Conservation (phyloP, 2,329 filamentous ascomycete genomes). For the Pyrenophora teres region DNA sequence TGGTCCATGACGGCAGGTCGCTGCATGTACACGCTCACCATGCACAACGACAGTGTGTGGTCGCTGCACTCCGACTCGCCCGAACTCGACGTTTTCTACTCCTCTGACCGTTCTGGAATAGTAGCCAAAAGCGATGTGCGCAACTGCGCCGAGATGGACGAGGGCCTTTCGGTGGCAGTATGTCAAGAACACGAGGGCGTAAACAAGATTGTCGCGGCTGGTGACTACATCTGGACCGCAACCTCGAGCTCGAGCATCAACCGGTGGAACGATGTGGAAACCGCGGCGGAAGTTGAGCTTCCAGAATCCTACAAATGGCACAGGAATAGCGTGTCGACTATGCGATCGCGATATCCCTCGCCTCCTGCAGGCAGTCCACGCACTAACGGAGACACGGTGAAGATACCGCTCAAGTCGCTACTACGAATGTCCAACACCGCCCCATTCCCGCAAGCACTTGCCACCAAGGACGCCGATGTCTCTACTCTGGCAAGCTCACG, state of each 20-base stretch:
- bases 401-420: slow-evolving; percentile 77
- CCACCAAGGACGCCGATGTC: slow-evolving; percentile 60
- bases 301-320: slow-evolving; percentile 56
- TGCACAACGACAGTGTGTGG: slow-evolving; percentile 99
- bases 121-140: slow-evolving; percentile 96
- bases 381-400: slow-evolving; percentile 50
- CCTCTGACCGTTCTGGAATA: slow-evolving; percentile 85
- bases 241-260: slow-evolving; percentile 92
- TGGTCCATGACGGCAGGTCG: slow-evolving; percentile 95
- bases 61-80: slow-evolving; percentile 89
- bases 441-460: slow-evolving; percentile 65
- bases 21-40: slow-evolving; percentile 97
- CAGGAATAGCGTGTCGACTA: slow-evolving; percentile 58
- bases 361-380: slow-evolving; percentile 41
- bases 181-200: slow-evolving; percentile 90
- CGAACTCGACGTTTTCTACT: slow-evolving; percentile 88
- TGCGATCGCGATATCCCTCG: slow-evolving; percentile 49
- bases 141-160: slow-evolving; percentile 75
- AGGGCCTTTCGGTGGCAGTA: slow-evolving; percentile 87
- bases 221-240: slow-evolving; percentile 85
- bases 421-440: slow-evolving; percentile 85
- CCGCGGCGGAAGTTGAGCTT: slow-evolving; percentile 68
- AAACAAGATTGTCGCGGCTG: slow-evolving; percentile 65
- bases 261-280: slow-evolving; percentile 86
- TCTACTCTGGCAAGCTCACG: slow-evolving; percentile 58